Evolutionary conservation across 495 filamentous ascomycete genomes (phyloP).

Genomic region (Annulohypoxylon bovei): DNA sequence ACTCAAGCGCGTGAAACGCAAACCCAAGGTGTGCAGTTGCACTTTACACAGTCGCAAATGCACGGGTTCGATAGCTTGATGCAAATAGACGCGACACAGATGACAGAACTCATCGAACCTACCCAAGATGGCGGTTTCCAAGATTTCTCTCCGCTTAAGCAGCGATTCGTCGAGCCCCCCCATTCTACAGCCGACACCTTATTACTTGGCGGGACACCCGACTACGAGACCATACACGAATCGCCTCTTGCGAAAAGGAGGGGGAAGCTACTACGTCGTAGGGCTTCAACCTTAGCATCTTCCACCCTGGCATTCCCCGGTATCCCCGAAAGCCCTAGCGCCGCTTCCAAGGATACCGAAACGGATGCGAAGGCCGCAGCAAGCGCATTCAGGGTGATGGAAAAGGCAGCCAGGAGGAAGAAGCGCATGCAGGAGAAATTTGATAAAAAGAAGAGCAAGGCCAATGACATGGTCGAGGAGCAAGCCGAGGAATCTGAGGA

Average conservation of each 20-base stretch:
- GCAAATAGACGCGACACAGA: constrained; percentile 63
- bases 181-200: constrained; percentile 78
- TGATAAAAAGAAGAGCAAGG: constrained; percentile 88
- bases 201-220: constrained; percentile 55
- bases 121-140: constrained; percentile 88
- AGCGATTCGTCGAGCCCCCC: constrained; percentile 70
- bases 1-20: constrained; percentile 51
- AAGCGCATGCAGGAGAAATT: constrained; percentile 66
- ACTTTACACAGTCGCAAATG: constrained; percentile 64
- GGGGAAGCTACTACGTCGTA: constrained; percentile 65
- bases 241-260: constrained; percentile 70
- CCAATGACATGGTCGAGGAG: constrained; percentile 87
- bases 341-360: constrained; percentile 39
- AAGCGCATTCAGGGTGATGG: constrained; percentile 78
- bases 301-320: neutral
- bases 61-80: constrained; percentile 62
- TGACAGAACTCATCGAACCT: constrained; percentile 72
- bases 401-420: constrained; percentile 68
- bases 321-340: constrained; percentile 22
- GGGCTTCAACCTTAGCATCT: constrained; percentile 20
- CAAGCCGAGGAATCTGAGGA: constrained; percentile 98
- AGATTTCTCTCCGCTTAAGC: constrained; percentile 61
- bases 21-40: constrained; percentile 60
- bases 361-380: constrained; percentile 10
- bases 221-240: constrained; percentile 52